Evolutionary conservation across 2,329 filamentous ascomycete species (phyloP).

Genomic region (Clonostachys chloroleuca): DNA sequence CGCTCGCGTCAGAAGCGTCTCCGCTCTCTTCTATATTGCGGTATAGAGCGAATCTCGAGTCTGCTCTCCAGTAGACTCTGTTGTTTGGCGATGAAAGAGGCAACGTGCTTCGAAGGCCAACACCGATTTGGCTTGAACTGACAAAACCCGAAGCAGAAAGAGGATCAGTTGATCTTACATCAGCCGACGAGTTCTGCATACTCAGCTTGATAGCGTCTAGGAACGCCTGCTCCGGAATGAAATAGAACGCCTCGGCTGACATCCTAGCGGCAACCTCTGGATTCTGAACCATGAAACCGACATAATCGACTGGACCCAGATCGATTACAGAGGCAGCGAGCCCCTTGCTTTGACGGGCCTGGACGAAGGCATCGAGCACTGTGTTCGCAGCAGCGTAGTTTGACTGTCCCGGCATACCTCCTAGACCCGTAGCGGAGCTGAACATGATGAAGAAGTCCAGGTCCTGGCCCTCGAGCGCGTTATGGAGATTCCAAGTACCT

Average conservation of each 20-base stretch:
- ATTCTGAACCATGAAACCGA: background rate
- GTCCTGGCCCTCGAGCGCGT: constrained; percentile 16
- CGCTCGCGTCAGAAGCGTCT: too few relatives aligned
- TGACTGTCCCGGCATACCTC: constrained; percentile 26
- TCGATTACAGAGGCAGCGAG: background rate
- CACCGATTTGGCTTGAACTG: background rate
- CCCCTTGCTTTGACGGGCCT: background rate
- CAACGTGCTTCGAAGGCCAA: background rate
- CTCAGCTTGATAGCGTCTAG: background rate
- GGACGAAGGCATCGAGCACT: constrained; percentile 20
- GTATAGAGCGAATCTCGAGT: too few relatives aligned
- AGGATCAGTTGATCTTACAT: background rate
- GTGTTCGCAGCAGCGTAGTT: constrained; percentile 31
- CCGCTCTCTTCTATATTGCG: too few relatives aligned
- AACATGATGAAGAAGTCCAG: constrained; percentile 32
- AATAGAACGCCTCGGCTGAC: background rate
- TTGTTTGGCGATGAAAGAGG: background rate
- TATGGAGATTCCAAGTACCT: constrained; percentile 22
- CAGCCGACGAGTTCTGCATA: background rate
- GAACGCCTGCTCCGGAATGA: background rate
- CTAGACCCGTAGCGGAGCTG: constrained; percentile 24
- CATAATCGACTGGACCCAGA: background rate
- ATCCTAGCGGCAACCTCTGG: too few relatives aligned
- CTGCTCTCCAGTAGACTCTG: background rate
- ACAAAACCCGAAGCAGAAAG: background rate